phyloP scores from a whole-genome alignment of 495 filamentous ascomycete species.

The Neurospora intermedia region DNA sequence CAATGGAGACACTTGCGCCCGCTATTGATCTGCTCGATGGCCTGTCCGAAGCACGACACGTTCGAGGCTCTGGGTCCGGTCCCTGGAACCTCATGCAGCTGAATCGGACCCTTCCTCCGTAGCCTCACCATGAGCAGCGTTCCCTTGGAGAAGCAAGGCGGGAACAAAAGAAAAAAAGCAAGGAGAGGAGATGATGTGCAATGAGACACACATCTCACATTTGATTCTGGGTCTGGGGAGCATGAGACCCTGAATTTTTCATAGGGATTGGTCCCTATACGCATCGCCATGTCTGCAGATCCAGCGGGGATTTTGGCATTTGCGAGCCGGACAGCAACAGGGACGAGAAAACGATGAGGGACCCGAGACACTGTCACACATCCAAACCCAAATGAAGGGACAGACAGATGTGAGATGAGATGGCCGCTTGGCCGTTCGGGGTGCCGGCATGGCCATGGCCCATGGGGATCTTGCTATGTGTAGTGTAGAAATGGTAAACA shows the following conservation, averaged over 20 bases:
- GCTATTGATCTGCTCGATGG: background rate
- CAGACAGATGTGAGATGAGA: background rate
- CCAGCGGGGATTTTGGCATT: background rate
- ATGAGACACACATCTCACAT: background rate
- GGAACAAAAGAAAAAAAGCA: background rate
- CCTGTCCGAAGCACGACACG: background rate
- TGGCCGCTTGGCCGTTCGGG: background rate
- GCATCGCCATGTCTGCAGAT: background rate
- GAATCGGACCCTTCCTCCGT: background rate
- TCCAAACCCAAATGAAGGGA: background rate
- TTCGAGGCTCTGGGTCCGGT: background rate
- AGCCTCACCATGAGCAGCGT: background rate
- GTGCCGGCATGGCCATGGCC: background rate
- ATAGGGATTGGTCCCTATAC: background rate
- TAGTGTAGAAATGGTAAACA: background rate
- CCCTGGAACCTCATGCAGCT: background rate
- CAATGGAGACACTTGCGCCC: background rate
- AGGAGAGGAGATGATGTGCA: background rate
- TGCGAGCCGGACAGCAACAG: background rate
- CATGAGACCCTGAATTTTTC: background rate
- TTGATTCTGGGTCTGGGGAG: background rate
- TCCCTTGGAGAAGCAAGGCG: background rate
- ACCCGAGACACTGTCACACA: background rate
- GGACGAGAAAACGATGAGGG: background rate
- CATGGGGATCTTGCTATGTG: slow-evolving; percentile 3